These are phyloP conservation scores for Backusella tarrabulga DNA, from an alignment of 192 early-diverging fungal species.

Conservation along the genomic window DNA sequence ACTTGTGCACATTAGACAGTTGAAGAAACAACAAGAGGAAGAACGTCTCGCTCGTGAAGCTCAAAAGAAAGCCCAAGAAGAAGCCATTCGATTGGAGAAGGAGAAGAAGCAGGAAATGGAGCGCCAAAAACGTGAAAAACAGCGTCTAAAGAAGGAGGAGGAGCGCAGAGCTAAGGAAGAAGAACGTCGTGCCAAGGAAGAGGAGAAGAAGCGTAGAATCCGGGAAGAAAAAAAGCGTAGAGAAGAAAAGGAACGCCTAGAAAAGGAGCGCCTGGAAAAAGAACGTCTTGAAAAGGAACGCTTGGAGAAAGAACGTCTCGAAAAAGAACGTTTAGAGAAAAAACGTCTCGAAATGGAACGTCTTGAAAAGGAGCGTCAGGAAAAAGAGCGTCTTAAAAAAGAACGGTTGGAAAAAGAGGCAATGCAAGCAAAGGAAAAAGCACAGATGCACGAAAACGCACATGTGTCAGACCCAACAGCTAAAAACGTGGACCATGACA, in stretches of 20 bases:
- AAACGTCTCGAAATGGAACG: neutral
- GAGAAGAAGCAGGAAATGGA: slow-evolving; percentile 60
- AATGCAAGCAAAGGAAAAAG: neutral
- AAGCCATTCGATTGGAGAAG: slow-evolving; percentile 51
- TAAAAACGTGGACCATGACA: neutral
- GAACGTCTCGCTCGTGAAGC: slow-evolving; percentile 50
- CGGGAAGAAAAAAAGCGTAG: slow-evolving; percentile 46
- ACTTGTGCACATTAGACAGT: slow-evolving; percentile 38
- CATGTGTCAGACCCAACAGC: neutral
- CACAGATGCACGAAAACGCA: neutral
- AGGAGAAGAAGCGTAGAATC: slow-evolving; percentile 48
- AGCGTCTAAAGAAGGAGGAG: slow-evolving; percentile 48
- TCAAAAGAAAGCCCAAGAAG: slow-evolving; percentile 55
- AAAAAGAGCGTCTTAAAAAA: neutral
- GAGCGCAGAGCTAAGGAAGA: slow-evolving; percentile 40
- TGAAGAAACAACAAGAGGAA: slow-evolving; percentile 69
- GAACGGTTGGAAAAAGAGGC: too few relatives aligned
- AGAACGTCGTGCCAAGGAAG: slow-evolving; percentile 60
- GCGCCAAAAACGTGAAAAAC: slow-evolving; percentile 57
- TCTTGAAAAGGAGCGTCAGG: neutral
- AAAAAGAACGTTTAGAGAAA: neutral
- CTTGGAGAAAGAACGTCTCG: neutral
- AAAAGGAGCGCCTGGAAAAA: slow-evolving; percentile 45
- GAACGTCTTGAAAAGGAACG: slow-evolving; percentile 47
- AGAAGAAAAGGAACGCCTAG: slow-evolving; percentile 36